These are phyloP conservation scores for Cicer chorassanicum DNA, from an alignment of 306 rosid genomes.

Conservation along the genomic window DNA sequence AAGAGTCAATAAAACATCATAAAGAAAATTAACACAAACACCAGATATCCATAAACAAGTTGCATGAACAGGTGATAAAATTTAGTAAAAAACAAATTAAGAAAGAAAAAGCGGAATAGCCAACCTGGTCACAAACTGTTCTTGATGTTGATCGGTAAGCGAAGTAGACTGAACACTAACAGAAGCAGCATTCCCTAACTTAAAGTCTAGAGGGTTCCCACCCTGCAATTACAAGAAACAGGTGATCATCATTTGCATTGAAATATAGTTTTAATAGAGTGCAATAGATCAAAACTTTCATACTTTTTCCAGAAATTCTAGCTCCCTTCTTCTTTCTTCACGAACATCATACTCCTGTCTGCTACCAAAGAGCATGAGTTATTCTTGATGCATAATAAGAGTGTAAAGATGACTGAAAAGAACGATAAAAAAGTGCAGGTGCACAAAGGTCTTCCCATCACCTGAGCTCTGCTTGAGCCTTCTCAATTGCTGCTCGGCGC, in stretches of 20 bases:
- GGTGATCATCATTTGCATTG: slow-evolving; percentile 40
- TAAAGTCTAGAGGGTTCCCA: slow-evolving; percentile 96
- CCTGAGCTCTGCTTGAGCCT: slow-evolving; percentile 98
- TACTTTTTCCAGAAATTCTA: slow-evolving; percentile 98
- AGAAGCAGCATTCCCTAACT: slow-evolving; percentile 82
- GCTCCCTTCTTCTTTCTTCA: slow-evolving; percentile 93
- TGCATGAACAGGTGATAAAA: slow-evolving; percentile 25
- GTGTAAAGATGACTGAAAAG: slow-evolving; percentile 33
- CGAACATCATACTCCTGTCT: slow-evolving; percentile 92
- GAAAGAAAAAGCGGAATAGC: background rate
- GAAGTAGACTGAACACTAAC: slow-evolving; percentile 98
- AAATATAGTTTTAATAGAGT: slow-evolving; percentile 17
- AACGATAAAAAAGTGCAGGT: slow-evolving; percentile 35
- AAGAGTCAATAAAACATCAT: slow-evolving; percentile 22
- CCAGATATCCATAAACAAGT: slow-evolving; percentile 37
- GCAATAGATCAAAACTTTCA: slow-evolving; percentile 48
- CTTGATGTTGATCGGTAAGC: slow-evolving; percentile 89
- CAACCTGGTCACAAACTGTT: slow-evolving; percentile 91
- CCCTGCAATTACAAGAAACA: slow-evolving; percentile 67
- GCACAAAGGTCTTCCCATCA: slow-evolving; percentile 45
- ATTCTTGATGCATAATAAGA: slow-evolving; percentile 34
- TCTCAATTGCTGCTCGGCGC: slow-evolving; percentile 85
- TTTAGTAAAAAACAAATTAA: background rate
- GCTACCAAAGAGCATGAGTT: slow-evolving; percentile 56
- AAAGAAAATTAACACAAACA: slow-evolving; percentile 29